Evolutionary conservation across 495 filamentous ascomycete genomes (phyloP).

Genomic region (Tuber borchii): DNA sequence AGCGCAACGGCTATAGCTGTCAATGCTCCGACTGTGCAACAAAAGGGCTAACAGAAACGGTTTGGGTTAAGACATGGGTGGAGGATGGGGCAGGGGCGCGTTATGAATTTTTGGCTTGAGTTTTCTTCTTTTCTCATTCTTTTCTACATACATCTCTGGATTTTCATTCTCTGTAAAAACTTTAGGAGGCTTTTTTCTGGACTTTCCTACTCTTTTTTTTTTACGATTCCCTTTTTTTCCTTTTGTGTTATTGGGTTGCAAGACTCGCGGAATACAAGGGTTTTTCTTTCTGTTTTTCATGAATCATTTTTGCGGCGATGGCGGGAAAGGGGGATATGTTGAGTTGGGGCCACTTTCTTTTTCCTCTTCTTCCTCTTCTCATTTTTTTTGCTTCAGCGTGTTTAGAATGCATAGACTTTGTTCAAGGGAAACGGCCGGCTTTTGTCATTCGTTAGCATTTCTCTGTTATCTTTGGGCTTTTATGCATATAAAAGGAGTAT

Average conservation of each 20-base stretch:
- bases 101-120: neutral
- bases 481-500: neutral
- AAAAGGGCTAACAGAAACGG: neutral
- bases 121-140: neutral
- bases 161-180: slow-evolving; percentile 3
- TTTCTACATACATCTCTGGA: neutral
- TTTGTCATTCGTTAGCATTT: neutral
- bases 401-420: slow-evolving; percentile 1
- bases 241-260: neutral
- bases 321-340: neutral
- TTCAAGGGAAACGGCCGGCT: neutral
- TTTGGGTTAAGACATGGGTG: neutral
- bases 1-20: neutral
- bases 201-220: neutral
- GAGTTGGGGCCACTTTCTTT: neutral
- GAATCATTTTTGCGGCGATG: neutral
- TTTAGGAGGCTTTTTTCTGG: neutral
- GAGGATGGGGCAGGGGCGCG: neutral
- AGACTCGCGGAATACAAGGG: neutral
- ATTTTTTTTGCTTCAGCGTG: neutral
- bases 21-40: neutral
- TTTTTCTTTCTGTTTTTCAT: neutral
- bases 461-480: neutral
- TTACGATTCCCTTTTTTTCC: neutral
- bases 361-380: neutral